phyloP scores from a whole-genome alignment of 306 rosid species.

The Fagus crenata region DNA sequence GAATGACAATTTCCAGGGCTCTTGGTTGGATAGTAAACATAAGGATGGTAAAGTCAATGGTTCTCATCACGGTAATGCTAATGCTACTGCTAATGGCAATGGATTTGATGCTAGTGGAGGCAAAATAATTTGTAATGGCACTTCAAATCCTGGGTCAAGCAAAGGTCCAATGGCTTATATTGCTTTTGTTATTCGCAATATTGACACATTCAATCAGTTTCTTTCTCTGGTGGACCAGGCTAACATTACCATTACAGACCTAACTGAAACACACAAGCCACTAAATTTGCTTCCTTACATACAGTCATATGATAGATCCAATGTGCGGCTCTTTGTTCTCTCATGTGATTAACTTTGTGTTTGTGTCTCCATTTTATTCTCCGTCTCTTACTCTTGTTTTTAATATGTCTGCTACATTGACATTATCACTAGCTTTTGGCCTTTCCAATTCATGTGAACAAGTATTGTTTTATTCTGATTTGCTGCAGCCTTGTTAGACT shows the following conservation, averaged over 20 bases:
- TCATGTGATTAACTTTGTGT: slow-evolving; percentile 29
- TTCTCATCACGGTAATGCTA: slow-evolving; percentile 9
- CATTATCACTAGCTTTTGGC: not conserved
- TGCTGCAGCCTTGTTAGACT: not conserved
- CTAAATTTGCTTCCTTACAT: slow-evolving; percentile 63
- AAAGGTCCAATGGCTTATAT: slow-evolving; percentile 61
- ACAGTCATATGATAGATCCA: slow-evolving; percentile 59
- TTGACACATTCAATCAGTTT: slow-evolving; percentile 61
- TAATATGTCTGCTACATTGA: not conserved
- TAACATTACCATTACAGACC: slow-evolving; percentile 54
- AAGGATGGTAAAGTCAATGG: slow-evolving; percentile 32
- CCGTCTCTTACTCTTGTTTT: too few relatives aligned
- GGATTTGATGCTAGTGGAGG: slow-evolving; percentile 24
- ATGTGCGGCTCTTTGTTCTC: slow-evolving; percentile 54
- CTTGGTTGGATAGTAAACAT: slow-evolving; percentile 13
- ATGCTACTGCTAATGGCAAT: slow-evolving; percentile 24
- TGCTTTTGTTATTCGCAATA: slow-evolving; percentile 66
- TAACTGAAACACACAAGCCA: slow-evolving; percentile 58
- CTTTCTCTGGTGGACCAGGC: slow-evolving; percentile 52
- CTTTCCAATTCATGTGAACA: not conserved
- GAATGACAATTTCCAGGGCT: slow-evolving; percentile 16
- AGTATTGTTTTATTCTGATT: not conserved
- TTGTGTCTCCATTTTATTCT: not conserved
- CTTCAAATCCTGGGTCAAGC: slow-evolving; percentile 18
- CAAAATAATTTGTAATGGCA: slow-evolving; percentile 22